Base-by-base conservation (phyloP, 148 eudicot species). In the Pharnaceum exiguum region DNA sequence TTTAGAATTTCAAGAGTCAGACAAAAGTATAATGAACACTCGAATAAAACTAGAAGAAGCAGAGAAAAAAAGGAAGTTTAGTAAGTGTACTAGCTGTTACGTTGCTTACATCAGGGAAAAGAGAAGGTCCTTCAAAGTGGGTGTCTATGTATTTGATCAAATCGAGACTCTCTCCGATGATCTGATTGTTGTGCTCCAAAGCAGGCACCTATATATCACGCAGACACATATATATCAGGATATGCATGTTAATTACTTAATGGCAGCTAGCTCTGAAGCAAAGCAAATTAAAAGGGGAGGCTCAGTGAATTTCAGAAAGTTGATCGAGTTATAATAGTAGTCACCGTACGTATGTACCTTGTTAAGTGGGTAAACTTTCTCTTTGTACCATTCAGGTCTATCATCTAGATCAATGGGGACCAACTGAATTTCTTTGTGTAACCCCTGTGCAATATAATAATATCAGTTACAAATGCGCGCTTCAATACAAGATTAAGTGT, bases 331-430 rank as follows among this genome's bases (percentile, higher is more conserved):
- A n/a, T n/a, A n/a, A n/a, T n/a, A n/a, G n/a, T n/a, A n/a, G n/a
- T n/a, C n/a, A n/a, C n/a, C n/a, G n/a, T n/a, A n/a, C n/a, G n/a
- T n/a, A n/a, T n/a, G n/a, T n/a, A 86, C 95, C 95, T 78, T 86
- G 53, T 81, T 76, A 56, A 58, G 73, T 10, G 95, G 79, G 61
- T 86, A 74, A 37, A 86, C 89, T 75, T 80, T 82, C 60, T 86
- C 95, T 65, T 76, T 83, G 79, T 86, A 86, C 95, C 95, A 86
- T 38, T 76, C 57, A 29, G 95, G 95, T 47, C 76, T 72, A 62
- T 83, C 63, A 23, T 22, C 51, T 26, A 86, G 82, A 70, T 86
- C 53, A 26, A 86, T 76, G 1, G 86, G 71, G 47, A 86, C 86
- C 63, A 86, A 36, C 61, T 86, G 68, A 62, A 86, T 86, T 63